phyloP scores from a whole-genome alignment of 2,329 filamentous ascomycete genomes.

The Fusarium lyarnte region DNA sequence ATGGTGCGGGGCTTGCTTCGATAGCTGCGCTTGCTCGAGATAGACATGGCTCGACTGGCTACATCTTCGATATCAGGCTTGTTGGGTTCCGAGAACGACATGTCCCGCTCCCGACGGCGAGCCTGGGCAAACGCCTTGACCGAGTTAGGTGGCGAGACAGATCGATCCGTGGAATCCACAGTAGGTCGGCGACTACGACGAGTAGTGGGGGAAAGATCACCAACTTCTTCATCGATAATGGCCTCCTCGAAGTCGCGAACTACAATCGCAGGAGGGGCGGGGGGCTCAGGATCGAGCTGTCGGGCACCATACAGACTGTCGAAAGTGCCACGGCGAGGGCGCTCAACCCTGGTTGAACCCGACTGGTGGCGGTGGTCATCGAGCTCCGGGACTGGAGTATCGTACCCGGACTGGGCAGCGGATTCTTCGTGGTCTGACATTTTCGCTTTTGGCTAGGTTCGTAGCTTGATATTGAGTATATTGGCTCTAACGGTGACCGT shows the following conservation, averaged over 20 bases:
- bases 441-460: constrained; percentile 42
- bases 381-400: constrained; percentile 79
- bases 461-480: not conserved
- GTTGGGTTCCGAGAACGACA: constrained; percentile 62
- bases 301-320: constrained; percentile 72
- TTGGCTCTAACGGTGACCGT: constrained; percentile 9
- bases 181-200: constrained; percentile 64
- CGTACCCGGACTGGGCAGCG: constrained; percentile 70
- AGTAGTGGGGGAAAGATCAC: constrained; percentile 54
- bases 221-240: constrained; percentile 77
- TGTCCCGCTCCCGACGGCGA: constrained; percentile 81
- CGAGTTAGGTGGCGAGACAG: constrained; percentile 90
- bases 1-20: constrained; percentile 67
- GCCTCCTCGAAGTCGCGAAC: constrained; percentile 89
- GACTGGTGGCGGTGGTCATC: constrained; percentile 85
- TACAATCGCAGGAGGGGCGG: constrained; percentile 51
- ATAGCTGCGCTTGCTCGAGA: constrained; percentile 69
- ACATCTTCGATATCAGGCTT: constrained; percentile 54
- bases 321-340: constrained; percentile 75
- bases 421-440: constrained; percentile 76
- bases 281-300: constrained; percentile 54
- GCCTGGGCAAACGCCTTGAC: constrained; percentile 97
- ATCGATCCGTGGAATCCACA: constrained; percentile 69
- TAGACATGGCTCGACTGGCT: constrained; percentile 76
- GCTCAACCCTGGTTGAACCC: constrained; percentile 66